Base-by-base conservation (phyloP, 345 rosid genomes). In the Dipteronia sinensis region DNA sequence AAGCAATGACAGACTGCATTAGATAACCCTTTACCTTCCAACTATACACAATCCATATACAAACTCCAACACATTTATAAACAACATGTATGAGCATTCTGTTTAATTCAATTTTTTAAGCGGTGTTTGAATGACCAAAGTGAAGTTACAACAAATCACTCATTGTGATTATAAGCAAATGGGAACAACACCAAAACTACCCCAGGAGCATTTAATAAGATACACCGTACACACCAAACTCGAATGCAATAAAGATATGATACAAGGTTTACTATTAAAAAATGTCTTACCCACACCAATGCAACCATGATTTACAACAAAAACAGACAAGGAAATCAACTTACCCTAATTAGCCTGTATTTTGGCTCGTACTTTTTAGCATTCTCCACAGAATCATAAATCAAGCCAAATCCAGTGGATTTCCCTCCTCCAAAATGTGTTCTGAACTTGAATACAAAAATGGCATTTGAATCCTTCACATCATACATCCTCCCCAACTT, bases 361-460 rank as follows among this genome's bases (percentile, higher is more conserved):
- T 90, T 90, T 3, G 96, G 93, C 82, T 91, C 93, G 13, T 78
- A 91, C 81, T 90, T 91, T 88, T 90, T 90, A 1, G 93, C 93
- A 61, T 81, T 87, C 75, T 90, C 93, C 59, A 86, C 86, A 0
- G 89, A 86, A 44, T 89, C 93, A 56, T 91, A 91, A 51, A 91
- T 88, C 82, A 91, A 75, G 8, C 93, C 93, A 78, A 91, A 91
- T 0, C 96, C 91, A 2, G 91, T 91, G 2, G 96, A 91, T 38
- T 90, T 91, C 29, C 96, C 96, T 56, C 96, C 93, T 46, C 93
- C 96, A 78, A 91, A 91, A 70, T 89, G 92, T 17, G 92, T 91
- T 74, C 93, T 81, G 78, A 91, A 91, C 84, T 91, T 89, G 81
- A 91, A 91, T 2, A 88, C 92, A 73, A 90, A 89, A 59, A 90